Evolutionary conservation across 495 filamentous ascomycete species (phyloP).

Genomic region (Umbilicaria muhlenbergii): DNA sequence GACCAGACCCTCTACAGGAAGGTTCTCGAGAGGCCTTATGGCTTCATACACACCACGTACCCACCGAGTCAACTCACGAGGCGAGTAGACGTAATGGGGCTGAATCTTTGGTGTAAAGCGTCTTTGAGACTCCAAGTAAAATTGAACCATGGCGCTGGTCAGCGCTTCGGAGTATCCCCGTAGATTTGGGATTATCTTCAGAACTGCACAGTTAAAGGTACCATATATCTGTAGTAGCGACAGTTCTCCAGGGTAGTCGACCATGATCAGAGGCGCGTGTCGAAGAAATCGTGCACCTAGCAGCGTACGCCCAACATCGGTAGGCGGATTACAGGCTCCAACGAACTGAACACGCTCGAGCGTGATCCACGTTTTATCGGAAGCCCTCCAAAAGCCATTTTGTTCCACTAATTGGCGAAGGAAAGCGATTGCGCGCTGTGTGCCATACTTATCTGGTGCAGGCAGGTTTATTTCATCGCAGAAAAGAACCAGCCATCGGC

Average conservation of each 20-base stretch:
- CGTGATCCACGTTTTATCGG: constrained; percentile 95
- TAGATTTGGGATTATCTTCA: constrained; percentile 93
- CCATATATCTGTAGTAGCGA: constrained; percentile 95
- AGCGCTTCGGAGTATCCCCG: constrained; percentile 87
- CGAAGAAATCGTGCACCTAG: constrained; percentile 87
- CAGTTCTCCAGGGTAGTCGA: constrained; percentile 92
- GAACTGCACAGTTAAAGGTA: constrained; percentile 89
- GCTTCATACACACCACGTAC: constrained; percentile 94
- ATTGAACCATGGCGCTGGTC: constrained; percentile 94
- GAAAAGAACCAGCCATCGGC: constrained; percentile 95
- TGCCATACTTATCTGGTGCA: constrained; percentile 96
- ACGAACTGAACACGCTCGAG: constrained; percentile 98
- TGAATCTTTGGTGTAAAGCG: constrained; percentile 92
- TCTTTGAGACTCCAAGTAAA: constrained; percentile 87
- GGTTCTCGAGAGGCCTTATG: constrained; percentile 74
- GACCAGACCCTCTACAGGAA: constrained; percentile 82
- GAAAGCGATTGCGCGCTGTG: constrained; percentile 93
- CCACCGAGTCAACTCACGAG: constrained; percentile 94
- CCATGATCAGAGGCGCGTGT: constrained; percentile 95
- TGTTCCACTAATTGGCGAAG: constrained; percentile 93
- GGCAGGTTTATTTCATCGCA: constrained; percentile 99
- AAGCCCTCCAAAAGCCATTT: constrained; percentile 96
- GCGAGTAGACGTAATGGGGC: constrained; percentile 97
- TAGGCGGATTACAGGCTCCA: constrained; percentile 97
- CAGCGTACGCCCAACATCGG: constrained; percentile 88